phyloP scores from a whole-genome alignment of 441 rosid genomes.

The Dalechampia spathulata region DNA sequence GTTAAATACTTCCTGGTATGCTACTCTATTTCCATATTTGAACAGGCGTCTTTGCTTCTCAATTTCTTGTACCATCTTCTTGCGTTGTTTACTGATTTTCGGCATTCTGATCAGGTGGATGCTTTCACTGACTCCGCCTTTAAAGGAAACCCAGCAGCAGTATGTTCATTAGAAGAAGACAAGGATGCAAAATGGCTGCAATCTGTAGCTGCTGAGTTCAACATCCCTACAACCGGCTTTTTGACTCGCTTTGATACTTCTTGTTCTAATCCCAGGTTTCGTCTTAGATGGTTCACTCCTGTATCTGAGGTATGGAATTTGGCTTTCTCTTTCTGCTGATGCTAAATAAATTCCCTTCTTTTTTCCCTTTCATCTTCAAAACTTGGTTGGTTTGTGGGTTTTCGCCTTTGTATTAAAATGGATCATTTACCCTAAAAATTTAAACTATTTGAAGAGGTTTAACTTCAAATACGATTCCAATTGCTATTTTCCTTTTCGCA shows the following conservation, averaged over 20 bases:
- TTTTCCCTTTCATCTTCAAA: background rate
- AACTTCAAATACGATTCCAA: too few relatives aligned
- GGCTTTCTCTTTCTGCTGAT: too few relatives aligned
- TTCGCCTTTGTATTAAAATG: background rate
- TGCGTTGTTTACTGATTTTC: background rate
- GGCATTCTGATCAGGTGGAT: constrained; percentile 39
- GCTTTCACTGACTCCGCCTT: constrained; percentile 67
- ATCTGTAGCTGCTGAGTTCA: constrained; percentile 62
- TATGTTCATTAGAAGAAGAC: constrained; percentile 53
- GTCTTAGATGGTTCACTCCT: constrained; percentile 81
- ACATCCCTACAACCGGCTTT: constrained; percentile 49
- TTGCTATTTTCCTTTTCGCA: constrained; percentile 16
- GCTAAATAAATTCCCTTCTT: too few relatives aligned
- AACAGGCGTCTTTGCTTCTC: too few relatives aligned
- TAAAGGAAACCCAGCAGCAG: constrained; percentile 76
- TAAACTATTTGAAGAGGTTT: background rate
- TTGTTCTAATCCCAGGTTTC: constrained; percentile 34
- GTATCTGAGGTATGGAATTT: constrained; percentile 41
- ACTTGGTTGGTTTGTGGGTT: background rate
- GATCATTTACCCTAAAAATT: background rate
- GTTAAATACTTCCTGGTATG: constrained; percentile 47
- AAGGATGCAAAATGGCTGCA: constrained; percentile 61
- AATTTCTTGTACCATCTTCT: background rate
- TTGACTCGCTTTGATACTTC: constrained; percentile 23
- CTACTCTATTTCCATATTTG: too few relatives aligned